phyloP scores from a whole-genome alignment of 73 alveolate genomes.

The Symbiodinium pilosum region DNA sequence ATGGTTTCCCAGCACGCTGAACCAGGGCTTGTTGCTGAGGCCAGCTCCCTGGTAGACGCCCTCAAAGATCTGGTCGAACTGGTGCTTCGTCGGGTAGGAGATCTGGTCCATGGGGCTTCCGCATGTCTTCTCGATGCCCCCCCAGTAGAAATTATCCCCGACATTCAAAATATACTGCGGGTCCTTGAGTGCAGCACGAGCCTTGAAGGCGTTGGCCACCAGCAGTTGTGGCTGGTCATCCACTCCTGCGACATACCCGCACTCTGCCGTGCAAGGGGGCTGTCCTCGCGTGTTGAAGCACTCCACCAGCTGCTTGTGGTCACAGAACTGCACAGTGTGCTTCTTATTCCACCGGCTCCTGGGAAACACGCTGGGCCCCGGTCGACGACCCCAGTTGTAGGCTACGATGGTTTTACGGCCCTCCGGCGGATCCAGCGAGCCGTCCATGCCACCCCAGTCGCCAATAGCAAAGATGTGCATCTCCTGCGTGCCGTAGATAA shows the following conservation, averaged over 20 bases:
- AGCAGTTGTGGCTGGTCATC: conserved; percentile 59
- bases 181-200: conserved; percentile 50
- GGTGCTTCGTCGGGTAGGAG: conserved; percentile 46
- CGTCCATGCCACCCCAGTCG: conserved; percentile 89
- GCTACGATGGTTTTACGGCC: conserved; percentile 66
- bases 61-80: conserved; percentile 47
- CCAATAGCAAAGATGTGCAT: conserved; percentile 78
- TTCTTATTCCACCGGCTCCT: conserved; percentile 61
- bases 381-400: conserved; percentile 57
- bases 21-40: conserved; percentile 72
- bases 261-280: conserved; percentile 45
- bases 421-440: conserved; percentile 35
- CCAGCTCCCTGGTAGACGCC: conserved; percentile 52
- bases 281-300: conserved; percentile 63
- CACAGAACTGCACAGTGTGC: conserved; percentile 40
- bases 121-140: conserved; percentile 59
- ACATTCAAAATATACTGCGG: conserved; percentile 70
- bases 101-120: conserved; percentile 63
- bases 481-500: conserved; percentile 47
- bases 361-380: conserved; percentile 73
- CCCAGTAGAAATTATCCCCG: conserved; percentile 48
- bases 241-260: conserved; percentile 43
- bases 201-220: conserved; percentile 74
- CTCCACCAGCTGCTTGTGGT: conserved; percentile 61
- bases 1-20: conserved; percentile 55